phyloP scores from a whole-genome alignment of 768 basidiomycete species.

The Rhodotorula babjevae region DNA sequence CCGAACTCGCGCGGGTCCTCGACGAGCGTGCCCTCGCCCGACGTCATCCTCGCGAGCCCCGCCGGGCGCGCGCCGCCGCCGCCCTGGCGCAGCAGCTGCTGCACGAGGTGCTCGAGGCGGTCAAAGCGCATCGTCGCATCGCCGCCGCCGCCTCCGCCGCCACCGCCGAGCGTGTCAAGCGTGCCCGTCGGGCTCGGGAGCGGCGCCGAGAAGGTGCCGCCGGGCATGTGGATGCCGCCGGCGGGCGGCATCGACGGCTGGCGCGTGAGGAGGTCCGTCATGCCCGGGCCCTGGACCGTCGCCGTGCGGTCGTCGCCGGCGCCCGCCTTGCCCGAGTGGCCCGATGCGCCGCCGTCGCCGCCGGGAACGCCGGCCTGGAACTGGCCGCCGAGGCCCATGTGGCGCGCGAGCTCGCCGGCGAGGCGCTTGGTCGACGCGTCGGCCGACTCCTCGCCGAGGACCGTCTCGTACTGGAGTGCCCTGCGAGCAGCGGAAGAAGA shows the following conservation, averaged over 20 bases:
- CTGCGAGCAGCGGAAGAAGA: neutral
- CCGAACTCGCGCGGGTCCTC: neutral
- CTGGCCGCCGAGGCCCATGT: neutral
- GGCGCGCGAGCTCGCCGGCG: neutral
- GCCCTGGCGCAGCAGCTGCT: neutral
- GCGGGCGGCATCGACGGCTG: neutral
- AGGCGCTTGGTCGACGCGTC: neutral
- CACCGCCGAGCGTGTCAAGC: neutral
- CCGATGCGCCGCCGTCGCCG: too few species aligned
- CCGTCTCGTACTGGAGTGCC: slow-evolving; percentile 28
- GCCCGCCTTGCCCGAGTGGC: too few species aligned
- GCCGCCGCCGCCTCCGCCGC: neutral
- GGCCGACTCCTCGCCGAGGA: slow-evolving; percentile 21
- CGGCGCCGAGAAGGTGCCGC: too few species aligned
- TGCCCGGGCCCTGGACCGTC: slow-evolving; percentile 10
- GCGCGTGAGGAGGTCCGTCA: slow-evolving; percentile 5
- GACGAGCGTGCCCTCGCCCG: slow-evolving; percentile 1
- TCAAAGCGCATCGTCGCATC: neutral
- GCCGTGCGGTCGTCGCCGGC: neutral
- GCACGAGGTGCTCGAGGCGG: neutral
- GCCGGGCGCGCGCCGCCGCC: neutral
- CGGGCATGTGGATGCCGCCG: neutral
- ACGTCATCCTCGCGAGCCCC: neutral
- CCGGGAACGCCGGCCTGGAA: neutral
- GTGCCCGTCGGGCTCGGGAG: neutral